Evolutionary conservation across 352 stramenopile species (phyloP).

Genomic region (Phytopythium mirpurense): DNA sequence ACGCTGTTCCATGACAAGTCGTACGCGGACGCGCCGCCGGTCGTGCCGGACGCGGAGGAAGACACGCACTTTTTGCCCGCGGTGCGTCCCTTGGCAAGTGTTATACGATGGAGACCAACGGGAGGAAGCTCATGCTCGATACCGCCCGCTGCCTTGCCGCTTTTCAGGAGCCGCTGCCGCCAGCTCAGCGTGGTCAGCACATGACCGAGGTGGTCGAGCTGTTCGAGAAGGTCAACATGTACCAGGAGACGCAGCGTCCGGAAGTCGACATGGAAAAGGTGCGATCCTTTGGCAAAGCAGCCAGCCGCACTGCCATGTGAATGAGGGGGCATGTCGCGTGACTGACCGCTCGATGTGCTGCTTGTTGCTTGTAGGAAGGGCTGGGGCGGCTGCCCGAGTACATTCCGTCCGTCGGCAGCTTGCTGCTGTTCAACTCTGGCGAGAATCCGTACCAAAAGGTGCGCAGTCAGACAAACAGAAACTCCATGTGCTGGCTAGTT

Average conservation of each 20-base stretch:
- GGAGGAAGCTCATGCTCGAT: too few relatives aligned
- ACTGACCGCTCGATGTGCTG: too few relatives aligned
- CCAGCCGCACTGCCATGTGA: neutral
- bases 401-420: slow-evolving; percentile 73
- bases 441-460: slow-evolving; percentile 89
- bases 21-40: slow-evolving; percentile 67
- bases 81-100: too few relatives aligned
- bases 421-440: slow-evolving; percentile 85
- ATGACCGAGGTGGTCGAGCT: slow-evolving; percentile 82
- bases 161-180: slow-evolving; percentile 52
- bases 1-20: slow-evolving; percentile 83
- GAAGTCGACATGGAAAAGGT: slow-evolving; percentile 82
- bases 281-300: too few relatives aligned
- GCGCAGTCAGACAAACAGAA: neutral
- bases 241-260: slow-evolving; percentile 57
- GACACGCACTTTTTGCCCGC: slow-evolving; percentile 81
- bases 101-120: too few relatives aligned
- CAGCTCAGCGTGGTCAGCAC: slow-evolving; percentile 64
- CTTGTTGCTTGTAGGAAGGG: slow-evolving; percentile 36
- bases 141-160: too few relatives aligned
- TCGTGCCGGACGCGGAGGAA: slow-evolving; percentile 65
- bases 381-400: slow-evolving; percentile 75
- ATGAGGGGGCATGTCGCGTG: neutral
- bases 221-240: slow-evolving; percentile 82
- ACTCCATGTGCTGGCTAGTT: too few relatives aligned